Evolutionary conservation across 805 yeast species (phyloP), one percentile per base, ranked within the genome.

Genomic region (Cyberlindnera veronae): DNA sequence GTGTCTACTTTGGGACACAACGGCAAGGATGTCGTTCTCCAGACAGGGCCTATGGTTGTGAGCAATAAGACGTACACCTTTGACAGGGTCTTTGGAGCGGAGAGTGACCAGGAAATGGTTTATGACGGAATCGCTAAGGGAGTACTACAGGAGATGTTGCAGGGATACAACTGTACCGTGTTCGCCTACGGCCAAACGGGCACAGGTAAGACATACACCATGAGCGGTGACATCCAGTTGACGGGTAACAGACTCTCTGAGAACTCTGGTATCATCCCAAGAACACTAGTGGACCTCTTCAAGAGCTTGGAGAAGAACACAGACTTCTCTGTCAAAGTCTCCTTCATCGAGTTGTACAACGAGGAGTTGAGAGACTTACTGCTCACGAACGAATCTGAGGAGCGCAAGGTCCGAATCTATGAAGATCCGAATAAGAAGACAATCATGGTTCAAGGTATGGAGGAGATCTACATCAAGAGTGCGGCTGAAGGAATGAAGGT

Each of bases 121-220:
- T 88, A 77, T 50, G 79, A 80, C 6, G 77, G 76, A 3, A 79
- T 81, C 9, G 90, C 88, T 0, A 60, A 68, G 29, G 71, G 72
- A 11, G 66, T 76, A 14, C 62, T 80, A 4, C 66, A 70, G n/a
- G 95, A 88, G 42, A 69, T 84, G 57, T 57, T 86, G 32, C 63
- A 70, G 24, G 91, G 89, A 15, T 82, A 81, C 55, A 85, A 85
- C 55, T 86, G 87, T 45, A 82, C 95, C 0, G 72, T 85, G 11
- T 76, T 86, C 55, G 93, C 95, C 0, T 87, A 88, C 63, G 95
- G 95, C 1, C 95, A 85, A 59, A 86, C 95, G 0, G 95, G 95
- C 8, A 83, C 93, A 0, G 95, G 95, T 14, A 86, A 85, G 54
- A 85, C 95, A 0, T 76, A 77, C 54, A 66, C 83, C 6, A 76